Evolutionary conservation across 148 eudicot genomes (phyloP), one percentile per base, ranked within the genome.

Genomic region (Chenopodium album): DNA sequence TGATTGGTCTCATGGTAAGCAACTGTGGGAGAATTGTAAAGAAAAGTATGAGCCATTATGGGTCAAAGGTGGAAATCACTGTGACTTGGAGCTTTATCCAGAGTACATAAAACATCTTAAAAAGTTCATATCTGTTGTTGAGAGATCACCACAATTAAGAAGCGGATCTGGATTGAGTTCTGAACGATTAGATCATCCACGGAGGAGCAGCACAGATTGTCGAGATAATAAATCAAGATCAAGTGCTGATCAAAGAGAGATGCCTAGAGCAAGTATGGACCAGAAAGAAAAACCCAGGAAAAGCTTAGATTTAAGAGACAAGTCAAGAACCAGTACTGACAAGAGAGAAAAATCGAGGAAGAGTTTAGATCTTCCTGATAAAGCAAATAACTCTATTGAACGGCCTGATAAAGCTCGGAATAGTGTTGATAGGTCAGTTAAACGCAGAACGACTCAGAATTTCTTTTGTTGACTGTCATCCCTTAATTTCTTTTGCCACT

Each of bases 31-130:
- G 84, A 85, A 85, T 26, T 94, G 95, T 83, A 91, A 86, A 84
- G 93, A 92, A 76, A 94, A 94, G 64, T 94, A 94, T 72, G 98
- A 94, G 83, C 98, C 98, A 4, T 81, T 94, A 26, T 94, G 98
- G 98, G 82, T 94, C 32, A 84, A 91, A 82, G 96, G 93, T 75
- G 98, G 98, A 73, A 94, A 92, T 81, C 98, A 94, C 68, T 94
- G 98, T 84, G 96, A 92, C 85, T 81, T 94, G 80, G 98, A 94
- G 87, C 93, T 92, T 73, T 94, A 79, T 79, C 96, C 98, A 6
- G 96, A 92, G 76, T 94, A 91, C 77, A 94, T 94, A 54, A 92
- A 84, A 80, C 98, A 94, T 79, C 90, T 94, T 29, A 94, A 94
- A 87, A 91, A 92, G 80, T 94, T 94, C 78, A 82, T 94, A 65